These are phyloP conservation scores for Puccinia coronata DNA, from an alignment of 1,284 basidiomycete species.

Conservation along the genomic window DNA sequence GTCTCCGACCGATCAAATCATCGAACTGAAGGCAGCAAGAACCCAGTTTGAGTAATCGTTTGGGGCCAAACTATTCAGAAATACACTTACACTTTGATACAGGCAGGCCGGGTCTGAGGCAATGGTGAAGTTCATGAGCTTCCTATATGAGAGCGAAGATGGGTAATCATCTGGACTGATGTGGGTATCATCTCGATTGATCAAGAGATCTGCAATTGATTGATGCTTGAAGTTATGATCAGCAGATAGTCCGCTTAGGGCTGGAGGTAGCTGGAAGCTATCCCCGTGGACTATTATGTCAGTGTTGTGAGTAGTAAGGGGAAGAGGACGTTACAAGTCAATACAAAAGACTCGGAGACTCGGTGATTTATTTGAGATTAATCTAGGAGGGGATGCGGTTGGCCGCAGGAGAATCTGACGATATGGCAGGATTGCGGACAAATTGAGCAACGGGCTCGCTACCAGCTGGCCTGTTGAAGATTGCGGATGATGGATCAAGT, in stretches of 20 bases:
- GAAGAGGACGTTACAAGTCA: conserved; percentile 16
- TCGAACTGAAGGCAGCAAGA: too few relatives aligned
- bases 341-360: conserved; percentile 13
- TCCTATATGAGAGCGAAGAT: conserved; percentile 4
- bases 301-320: conserved; percentile 12
- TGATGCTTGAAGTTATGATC: neutral
- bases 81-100: too few relatives aligned
- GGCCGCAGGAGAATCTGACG: neutral
- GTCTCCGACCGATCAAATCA: too few relatives aligned
- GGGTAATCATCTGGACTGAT: neutral
- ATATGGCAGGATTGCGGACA: neutral
- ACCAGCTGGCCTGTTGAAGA: too few relatives aligned
- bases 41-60: too few relatives aligned
- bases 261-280: neutral
- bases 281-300: conserved; percentile 5
- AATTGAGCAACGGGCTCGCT: conserved; percentile 5
- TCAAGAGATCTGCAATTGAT: neutral
- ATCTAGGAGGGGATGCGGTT: conserved; percentile 17
- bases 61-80: too few relatives aligned
- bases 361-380: conserved; percentile 13
- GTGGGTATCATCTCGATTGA: neutral
- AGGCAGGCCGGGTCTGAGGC: too few relatives aligned
- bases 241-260: neutral
- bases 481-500: neutral
- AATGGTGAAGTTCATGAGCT: too few relatives aligned